Percentiles rank a stretch among this genome's conserved stretches.
Evolutionary conservation across 106 monocot species (phyloP).

Genomic region (Acorus gramineus): DNA sequence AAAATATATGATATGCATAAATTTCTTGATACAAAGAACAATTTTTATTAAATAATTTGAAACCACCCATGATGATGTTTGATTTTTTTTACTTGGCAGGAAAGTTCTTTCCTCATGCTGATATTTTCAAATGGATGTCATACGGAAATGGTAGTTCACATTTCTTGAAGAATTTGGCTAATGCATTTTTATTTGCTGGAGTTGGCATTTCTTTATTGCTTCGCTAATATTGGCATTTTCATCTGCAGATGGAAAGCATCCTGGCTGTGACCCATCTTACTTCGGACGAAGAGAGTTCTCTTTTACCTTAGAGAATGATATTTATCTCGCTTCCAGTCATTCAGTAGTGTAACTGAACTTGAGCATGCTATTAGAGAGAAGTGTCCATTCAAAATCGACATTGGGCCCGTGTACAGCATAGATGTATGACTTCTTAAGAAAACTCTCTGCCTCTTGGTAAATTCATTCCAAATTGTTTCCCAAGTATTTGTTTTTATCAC

Average conservation of each 20-base stretch:
- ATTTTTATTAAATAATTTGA: background rate
- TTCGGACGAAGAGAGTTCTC: slow-evolving; percentile 83
- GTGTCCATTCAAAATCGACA: slow-evolving; percentile 81
- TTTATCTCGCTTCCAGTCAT: slow-evolving; percentile 89
- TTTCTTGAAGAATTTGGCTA: background rate
- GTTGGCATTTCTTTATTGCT: background rate
- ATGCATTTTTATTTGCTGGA: background rate
- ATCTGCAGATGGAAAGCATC: slow-evolving; percentile 88
- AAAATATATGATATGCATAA: too few species aligned
- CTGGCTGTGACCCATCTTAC: slow-evolving; percentile 70
- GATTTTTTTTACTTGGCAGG: slow-evolving; percentile 34
- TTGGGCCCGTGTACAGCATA: slow-evolving; percentile 83
- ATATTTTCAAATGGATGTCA: slow-evolving; percentile 92
- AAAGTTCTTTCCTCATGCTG: slow-evolving; percentile 79
- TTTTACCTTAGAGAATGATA: slow-evolving; percentile 77
- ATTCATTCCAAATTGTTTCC: background rate
- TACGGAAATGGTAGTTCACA: slow-evolving; percentile 81
- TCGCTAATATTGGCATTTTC: background rate
- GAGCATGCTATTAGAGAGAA: slow-evolving; percentile 78
- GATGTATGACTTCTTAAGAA: slow-evolving; percentile 34
- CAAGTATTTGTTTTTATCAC: slow-evolving; percentile 1
- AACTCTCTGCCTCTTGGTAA: background rate
- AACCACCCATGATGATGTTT: background rate
- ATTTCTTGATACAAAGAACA: background rate
- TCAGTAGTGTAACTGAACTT: slow-evolving; percentile 56